A percentile compares a stretch with the other conserved stretches of the same genome.
Conservation (phyloP, 805 yeast genomes). For the Barnettozyma wickerhamii region DNA sequence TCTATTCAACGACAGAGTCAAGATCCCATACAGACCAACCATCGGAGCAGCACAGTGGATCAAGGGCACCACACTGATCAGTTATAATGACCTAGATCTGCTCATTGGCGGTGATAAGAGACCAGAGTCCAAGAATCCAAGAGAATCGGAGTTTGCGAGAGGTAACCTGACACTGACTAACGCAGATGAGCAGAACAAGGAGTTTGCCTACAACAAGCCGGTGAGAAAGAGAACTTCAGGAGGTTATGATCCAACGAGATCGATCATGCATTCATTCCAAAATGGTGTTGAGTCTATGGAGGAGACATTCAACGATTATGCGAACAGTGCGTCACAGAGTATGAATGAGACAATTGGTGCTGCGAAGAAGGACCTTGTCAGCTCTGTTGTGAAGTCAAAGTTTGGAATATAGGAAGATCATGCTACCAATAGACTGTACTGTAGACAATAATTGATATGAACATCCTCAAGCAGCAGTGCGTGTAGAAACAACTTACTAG, state of each 20-base stretch:
- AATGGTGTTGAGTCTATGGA: constrained; percentile 50
- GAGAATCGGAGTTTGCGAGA: constrained; percentile 58
- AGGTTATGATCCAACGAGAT: constrained; percentile 38
- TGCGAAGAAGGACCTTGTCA: constrained; percentile 46
- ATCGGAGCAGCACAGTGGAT: constrained; percentile 83
- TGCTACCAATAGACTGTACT: too few relatives aligned
- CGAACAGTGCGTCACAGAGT: constrained; percentile 47
- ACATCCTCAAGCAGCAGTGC: too few relatives aligned
- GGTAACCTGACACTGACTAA: constrained; percentile 31
- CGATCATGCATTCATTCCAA: constrained; percentile 41
- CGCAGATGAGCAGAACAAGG: constrained; percentile 12
- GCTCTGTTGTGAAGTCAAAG: constrained; percentile 48
- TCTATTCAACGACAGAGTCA: constrained; percentile 63
- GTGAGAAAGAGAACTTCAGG: constrained; percentile 33
- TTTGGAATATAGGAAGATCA: constrained; percentile 37
- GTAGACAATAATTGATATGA: too few relatives aligned
- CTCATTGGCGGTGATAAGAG: constrained; percentile 75
- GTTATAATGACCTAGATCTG: constrained; percentile 55
- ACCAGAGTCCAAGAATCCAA: constrained; percentile 53
- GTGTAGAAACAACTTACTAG: too few relatives aligned
- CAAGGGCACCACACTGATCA: constrained; percentile 63
- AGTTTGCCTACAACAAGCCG: constrained; percentile 43
- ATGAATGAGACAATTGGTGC: constrained; percentile 48
- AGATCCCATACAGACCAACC: constrained; percentile 75
- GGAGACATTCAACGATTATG: constrained; percentile 53